A percentile compares a stretch with the other conserved stretches of the same genome.
Conservation (phyloP, 208 protist species). For the Acanthamoeba castellanii region DNA sequence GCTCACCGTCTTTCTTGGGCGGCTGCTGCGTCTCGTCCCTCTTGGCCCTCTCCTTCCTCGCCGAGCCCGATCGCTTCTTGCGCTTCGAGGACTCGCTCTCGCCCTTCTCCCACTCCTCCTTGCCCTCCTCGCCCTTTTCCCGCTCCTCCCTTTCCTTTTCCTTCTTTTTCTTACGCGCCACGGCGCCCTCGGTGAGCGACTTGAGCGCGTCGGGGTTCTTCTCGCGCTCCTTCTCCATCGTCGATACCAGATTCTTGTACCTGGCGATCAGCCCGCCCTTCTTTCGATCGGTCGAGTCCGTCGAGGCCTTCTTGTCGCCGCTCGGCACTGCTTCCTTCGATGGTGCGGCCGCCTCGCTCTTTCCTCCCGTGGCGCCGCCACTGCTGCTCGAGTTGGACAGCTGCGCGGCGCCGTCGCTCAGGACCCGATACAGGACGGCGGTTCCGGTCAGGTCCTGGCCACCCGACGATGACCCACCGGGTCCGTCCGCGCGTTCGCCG, state of each 20-base stretch:
- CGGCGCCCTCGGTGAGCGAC: slow-evolving; percentile 34
- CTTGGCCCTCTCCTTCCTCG: neutral
- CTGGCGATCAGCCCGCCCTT: slow-evolving; percentile 50
- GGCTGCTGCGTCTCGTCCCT: neutral
- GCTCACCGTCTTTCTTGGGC: neutral
- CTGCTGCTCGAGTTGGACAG: neutral
- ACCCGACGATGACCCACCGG: neutral
- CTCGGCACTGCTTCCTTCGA: neutral
- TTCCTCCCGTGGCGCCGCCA: neutral
- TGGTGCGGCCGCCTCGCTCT: neutral
- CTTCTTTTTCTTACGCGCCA: slow-evolving; percentile 34
- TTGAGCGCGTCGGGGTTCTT: slow-evolving; percentile 9
- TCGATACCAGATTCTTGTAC: slow-evolving; percentile 55
- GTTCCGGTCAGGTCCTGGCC: neutral
- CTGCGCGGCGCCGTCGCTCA: slow-evolving; percentile 3
- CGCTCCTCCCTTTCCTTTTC: slow-evolving; percentile 8
- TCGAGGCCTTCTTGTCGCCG: neutral
- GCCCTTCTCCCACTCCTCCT: slow-evolving; percentile 18
- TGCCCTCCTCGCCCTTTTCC: neutral
- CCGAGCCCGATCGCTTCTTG: slow-evolving; percentile 25
- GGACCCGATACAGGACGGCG: neutral
- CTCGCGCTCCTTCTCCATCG: slow-evolving; percentile 52
- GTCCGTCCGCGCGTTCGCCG: neutral
- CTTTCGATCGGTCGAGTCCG: neutral
- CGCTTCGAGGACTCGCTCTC: slow-evolving; percentile 39